Evolutionary conservation across 495 filamentous ascomycete genomes (phyloP).

Genomic region (Glonium stellatum): DNA sequence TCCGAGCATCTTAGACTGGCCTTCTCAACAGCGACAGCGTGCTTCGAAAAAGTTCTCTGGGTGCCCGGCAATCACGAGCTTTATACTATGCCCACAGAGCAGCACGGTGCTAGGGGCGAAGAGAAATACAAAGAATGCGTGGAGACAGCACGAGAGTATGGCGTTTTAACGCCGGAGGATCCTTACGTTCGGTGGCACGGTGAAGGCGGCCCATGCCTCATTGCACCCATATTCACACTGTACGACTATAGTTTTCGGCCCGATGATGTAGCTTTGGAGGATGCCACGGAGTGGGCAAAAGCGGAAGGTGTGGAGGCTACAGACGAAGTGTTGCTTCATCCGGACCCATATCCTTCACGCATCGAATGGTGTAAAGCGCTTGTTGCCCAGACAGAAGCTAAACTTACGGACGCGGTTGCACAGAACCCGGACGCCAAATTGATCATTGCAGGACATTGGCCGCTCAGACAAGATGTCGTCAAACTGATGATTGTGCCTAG

Average conservation of each 20-base stretch:
- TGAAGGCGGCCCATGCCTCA: slow-evolving; percentile 32
- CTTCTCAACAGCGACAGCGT: slow-evolving; percentile 30
- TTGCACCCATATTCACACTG: slow-evolving; percentile 38
- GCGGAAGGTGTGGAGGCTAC: slow-evolving; percentile 36
- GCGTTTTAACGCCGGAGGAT: slow-evolving; percentile 38
- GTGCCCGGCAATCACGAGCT: slow-evolving; percentile 40
- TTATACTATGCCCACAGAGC: slow-evolving; percentile 31
- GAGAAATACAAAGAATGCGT: slow-evolving; percentile 37
- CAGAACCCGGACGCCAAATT: slow-evolving; percentile 15
- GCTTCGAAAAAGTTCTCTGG: slow-evolving; percentile 38
- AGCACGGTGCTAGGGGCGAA: slow-evolving; percentile 27
- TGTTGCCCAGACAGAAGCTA: slow-evolving; percentile 27
- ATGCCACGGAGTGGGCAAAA: slow-evolving; percentile 35
- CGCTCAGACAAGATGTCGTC: slow-evolving; percentile 37
- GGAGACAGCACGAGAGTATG: slow-evolving; percentile 30
- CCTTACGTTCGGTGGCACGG: slow-evolving; percentile 35
- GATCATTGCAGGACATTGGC: slow-evolving; percentile 38
- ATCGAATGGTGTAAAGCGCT: slow-evolving; percentile 35
- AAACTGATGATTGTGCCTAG: slow-evolving; percentile 32
- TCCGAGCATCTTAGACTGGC: slow-evolving; percentile 32
- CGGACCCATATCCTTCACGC: slow-evolving; percentile 32
- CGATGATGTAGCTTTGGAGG: slow-evolving; percentile 28
- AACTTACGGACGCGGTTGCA: slow-evolving; percentile 29
- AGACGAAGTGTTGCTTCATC: slow-evolving; percentile 35
- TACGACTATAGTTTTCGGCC: slow-evolving; percentile 40